Percentiles rank a stretch among this genome's conserved stretches.
Evolutionary conservation across 306 rosid genomes (phyloP).

Genomic region (Sicyos baderoa): DNA sequence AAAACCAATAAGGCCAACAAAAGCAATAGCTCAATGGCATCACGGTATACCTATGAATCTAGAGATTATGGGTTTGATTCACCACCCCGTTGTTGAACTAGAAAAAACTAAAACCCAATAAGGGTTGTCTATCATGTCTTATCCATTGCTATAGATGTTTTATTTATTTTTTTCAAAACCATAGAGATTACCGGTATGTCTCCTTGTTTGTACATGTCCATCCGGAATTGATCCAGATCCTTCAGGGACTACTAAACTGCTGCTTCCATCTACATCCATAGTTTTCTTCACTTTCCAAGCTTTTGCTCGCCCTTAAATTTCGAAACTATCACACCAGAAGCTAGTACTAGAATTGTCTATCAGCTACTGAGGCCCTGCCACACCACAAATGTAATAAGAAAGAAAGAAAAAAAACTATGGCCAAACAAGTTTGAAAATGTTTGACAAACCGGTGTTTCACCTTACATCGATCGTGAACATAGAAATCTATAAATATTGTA

Average conservation of each 20-base stretch:
- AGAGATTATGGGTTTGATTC: too few species aligned
- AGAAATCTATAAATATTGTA: not conserved
- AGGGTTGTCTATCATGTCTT: too few species aligned
- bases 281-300: not conserved
- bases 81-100: too few species aligned
- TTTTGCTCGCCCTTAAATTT: not conserved
- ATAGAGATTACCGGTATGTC: constrained; percentile 14
- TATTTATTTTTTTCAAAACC: not conserved
- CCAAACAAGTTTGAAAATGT: not conserved
- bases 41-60: too few species aligned
- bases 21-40: too few species aligned
- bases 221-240: not conserved
- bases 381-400: not conserved
- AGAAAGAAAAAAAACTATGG: not conserved
- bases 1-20: too few species aligned
- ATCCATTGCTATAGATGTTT: too few species aligned
- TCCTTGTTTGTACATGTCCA: constrained; percentile 1
- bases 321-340: constrained; percentile 7
- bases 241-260: constrained; percentile 2
- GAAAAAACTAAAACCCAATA: too few species aligned
- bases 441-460: not conserved
- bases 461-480: not conserved
- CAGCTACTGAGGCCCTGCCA: constrained; percentile 7
- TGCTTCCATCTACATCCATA: constrained; percentile 13
- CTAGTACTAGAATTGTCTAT: not conserved